Evolutionary conservation across 352 stramenopile species (phyloP), one percentile per base, ranked within the genome.

Genomic region (Plasmopara halstedii): DNA sequence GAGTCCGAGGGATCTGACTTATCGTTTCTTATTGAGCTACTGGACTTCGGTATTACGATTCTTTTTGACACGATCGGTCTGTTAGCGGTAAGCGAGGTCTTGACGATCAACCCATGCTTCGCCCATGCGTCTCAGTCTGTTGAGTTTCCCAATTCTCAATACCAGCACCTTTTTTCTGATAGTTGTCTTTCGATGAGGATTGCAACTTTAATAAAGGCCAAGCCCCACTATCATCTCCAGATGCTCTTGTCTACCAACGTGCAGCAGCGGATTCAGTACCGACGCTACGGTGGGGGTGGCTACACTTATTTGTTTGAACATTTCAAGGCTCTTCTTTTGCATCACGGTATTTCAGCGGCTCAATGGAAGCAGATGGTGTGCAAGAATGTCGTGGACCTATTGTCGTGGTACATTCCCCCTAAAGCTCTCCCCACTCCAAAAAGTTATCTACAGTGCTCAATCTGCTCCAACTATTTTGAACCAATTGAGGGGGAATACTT

Each of bases 401-500:
- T 90, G 17, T 47, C 53, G 33, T 88, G 81, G 71, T 93, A 88
- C 50, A 50, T 62, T 7, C 43, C 78, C 25, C 81, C 76, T 19
- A 61, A 61, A 17, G 53, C 58, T n/a, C 63, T 74, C 0, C 62
- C 57, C 14, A 67, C 82, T 43, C 78, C 78, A 20, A 89, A 90
- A 45, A 64, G 86, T 44, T 89, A 75, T 31, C 46, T 90, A 26
- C 58, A 68, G 33, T 93, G 81, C 58, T 87, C 65, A 19, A 84
- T 93, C 47, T 93, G 81, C 56, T 26, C 40, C 6, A 65, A 73
- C 20, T 64, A 56, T 43, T 93, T 93, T 48, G 81, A 93, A 58
- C 81, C 81, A 7, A 80, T 93, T 46, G 78, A 85, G 14, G 81
- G 81, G 20, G 78, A 93, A 53, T 93, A 90, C 56, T 93, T 88